Evolutionary conservation across 2,329 filamentous ascomycete genomes (phyloP), one percentile per base, ranked within the genome.

Genomic region (Tolypocladium inflatum): DNA sequence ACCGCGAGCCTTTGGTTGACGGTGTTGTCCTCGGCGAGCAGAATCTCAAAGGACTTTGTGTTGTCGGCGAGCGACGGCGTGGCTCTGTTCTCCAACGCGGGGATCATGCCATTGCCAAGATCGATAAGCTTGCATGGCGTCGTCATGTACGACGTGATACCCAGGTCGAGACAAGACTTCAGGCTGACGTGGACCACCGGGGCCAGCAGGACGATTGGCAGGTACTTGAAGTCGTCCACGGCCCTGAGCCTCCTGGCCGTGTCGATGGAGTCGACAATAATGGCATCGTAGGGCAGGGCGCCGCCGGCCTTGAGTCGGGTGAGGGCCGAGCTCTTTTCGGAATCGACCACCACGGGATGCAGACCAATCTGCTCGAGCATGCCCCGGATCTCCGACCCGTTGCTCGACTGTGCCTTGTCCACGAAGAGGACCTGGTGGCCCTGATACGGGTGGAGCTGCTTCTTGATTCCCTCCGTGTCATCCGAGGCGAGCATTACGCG

Each of bases 141-240:
- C 2, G 94, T 97, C 91, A 97, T 97, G 74, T 97, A 97, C 55
- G 92, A 97, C n/a, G 92, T 95, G 65, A 99, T 96, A 62, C 94
- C 93, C 63, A 97, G 82, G 71, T 97, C 94, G 60, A 97, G 78
- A 59, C 93, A 94, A 3, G 91, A 94, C 76, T 96, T 96, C 65
- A 99, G 80, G 71, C 87, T 95, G 64, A 97, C 91, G 61, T 92
- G 90, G 15, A 97, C 91, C 41, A 91, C 80, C 0, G 93, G 91
- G 51, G 91, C 94, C 52, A 97, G 77, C 61, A 97, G 83, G 50
- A 99, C 93, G 63, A 99, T 92, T 2, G 94, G 94, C 52, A 97
- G 91, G 70, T 97, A 97, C 77, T 97, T 97, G 81, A 97, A 96
- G 70, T 95, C 91, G 68, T 97, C 93, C 55, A 94, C 88, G 13